Base-by-base conservation (phyloP, 345 rosid genomes). In the Euclidium syriacum region DNA sequence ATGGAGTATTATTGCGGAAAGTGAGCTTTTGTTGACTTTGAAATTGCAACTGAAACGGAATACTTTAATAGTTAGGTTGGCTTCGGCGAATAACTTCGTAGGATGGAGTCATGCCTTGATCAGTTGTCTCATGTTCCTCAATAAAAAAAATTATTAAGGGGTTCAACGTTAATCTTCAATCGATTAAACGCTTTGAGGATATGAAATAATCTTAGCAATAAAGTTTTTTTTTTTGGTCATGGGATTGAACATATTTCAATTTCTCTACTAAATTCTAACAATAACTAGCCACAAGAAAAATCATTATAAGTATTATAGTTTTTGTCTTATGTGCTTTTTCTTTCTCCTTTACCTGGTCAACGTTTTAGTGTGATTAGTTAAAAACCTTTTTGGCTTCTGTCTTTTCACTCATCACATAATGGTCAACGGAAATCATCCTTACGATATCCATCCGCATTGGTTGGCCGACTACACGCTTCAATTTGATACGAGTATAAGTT, bases 11-110 rank as follows among this genome's bases (percentile, higher is more conserved):
- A n/a, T n/a, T 19, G 51, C 19, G 8, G 41, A 26, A 43, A 10
- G 16, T 46, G 65, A 4, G 53, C 47, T 23, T 61, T 34, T 17
- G 66, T 38, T 56, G 62, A 56, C 62, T 56, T 56, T 56, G 47
- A 40, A 61, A 22, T n/a, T 61, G 33, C 8, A 46, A 11, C 42
- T 44, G 33, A 14, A 47, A 16, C 35, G 36, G n/a, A 62, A 17
- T 25, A 35, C 16, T 7, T 16, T 34, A 48, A 33, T 23, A 12
- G 22, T 48, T 16, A 34, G 22, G 12, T 39, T 35, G 46, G 9
- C 35, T 39, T 24, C 10, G 48, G 11, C 15, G 18, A 22, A 9
- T 30, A 14, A 32, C 15, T 44, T 32, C 43, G 3, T 44, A 11
- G 17, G 33, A 33, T 43, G 10, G 23, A 34, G 23, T 5, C 10